These are phyloP conservation scores for Ananas comosus DNA, from an alignment of 176 grass and related monocot genomes.

Conservation along the genomic window DNA sequence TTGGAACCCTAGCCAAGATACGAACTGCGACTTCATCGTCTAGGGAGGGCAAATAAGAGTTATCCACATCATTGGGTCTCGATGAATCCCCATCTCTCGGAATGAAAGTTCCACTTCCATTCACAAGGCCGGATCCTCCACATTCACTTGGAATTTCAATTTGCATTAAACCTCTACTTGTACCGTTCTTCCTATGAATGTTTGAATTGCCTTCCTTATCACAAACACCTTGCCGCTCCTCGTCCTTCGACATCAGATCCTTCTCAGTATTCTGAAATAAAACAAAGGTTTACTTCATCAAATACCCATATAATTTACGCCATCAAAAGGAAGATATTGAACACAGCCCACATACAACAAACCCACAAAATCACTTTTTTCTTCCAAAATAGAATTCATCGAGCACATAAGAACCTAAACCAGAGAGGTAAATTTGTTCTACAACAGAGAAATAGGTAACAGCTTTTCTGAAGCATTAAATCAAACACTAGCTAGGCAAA, in stretches of 20 bases:
- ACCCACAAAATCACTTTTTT: not conserved
- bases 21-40: slow-evolving; percentile 4
- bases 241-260: slow-evolving; percentile 1
- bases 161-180: not conserved
- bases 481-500: no score
- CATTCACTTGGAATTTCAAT: not conserved
- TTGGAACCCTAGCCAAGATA: slow-evolving; percentile 3
- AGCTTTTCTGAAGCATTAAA: no score
- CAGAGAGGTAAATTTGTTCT: no score
- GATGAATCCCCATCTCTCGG: not conserved
- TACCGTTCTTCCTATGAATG: not conserved
- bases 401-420: no score
- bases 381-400: no score
- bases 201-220: not conserved
- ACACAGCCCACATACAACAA: not conserved
- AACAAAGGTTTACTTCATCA: not conserved
- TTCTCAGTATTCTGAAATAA: not conserved
- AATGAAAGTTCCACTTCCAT: not conserved
- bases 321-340: not conserved
- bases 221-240: not conserved
- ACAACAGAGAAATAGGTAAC: no score
- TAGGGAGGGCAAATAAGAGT: slow-evolving; percentile 3
- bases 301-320: not conserved
- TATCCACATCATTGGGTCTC: not conserved
- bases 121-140: not conserved